Percentiles rank a stretch among this genome's conserved stretches.
Conservation (phyloP, 1,284 basidiomycete species). For the Entoloma clypeatum region DNA sequence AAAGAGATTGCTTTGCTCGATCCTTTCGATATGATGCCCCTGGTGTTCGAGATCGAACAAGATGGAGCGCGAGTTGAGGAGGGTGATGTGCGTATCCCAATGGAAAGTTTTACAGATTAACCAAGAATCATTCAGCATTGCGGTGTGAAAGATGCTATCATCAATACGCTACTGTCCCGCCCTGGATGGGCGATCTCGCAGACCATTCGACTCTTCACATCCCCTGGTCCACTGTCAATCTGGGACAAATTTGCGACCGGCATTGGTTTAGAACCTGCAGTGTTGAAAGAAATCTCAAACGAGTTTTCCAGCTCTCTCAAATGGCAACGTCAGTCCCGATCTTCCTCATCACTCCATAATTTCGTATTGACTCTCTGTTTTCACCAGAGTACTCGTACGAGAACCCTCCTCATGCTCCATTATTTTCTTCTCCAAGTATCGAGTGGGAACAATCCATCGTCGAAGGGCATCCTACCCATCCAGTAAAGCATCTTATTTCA, state of each 20-base stretch:
- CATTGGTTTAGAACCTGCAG: constrained; percentile 31
- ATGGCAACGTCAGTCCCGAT: constrained; percentile 42
- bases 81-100: constrained; percentile 22
- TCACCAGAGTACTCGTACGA: constrained; percentile 42
- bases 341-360: not conserved
- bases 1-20: constrained; percentile 43
- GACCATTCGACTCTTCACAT: constrained; percentile 20
- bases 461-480: constrained; percentile 53
- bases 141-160: constrained; percentile 23
- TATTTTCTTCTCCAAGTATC: constrained; percentile 41
- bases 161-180: constrained; percentile 21
- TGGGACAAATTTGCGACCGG: constrained; percentile 41
- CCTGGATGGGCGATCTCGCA: constrained; percentile 25
- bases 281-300: constrained; percentile 36
- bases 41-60: constrained; percentile 31
- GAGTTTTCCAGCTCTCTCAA: constrained; percentile 41
- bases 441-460: constrained; percentile 55
- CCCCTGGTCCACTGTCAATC: constrained; percentile 32
- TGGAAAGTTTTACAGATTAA: not conserved
- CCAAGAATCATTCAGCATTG: constrained; percentile 23
- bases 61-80: constrained; percentile 4
- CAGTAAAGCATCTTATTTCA: constrained; percentile 28
- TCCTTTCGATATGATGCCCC: constrained; percentile 46
- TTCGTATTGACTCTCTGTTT: constrained; percentile 12
- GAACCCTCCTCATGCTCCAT: constrained; percentile 39